phyloP scores from a whole-genome alignment of 1,284 basidiomycete species.

The Mrakiaceae sp. region DNA sequence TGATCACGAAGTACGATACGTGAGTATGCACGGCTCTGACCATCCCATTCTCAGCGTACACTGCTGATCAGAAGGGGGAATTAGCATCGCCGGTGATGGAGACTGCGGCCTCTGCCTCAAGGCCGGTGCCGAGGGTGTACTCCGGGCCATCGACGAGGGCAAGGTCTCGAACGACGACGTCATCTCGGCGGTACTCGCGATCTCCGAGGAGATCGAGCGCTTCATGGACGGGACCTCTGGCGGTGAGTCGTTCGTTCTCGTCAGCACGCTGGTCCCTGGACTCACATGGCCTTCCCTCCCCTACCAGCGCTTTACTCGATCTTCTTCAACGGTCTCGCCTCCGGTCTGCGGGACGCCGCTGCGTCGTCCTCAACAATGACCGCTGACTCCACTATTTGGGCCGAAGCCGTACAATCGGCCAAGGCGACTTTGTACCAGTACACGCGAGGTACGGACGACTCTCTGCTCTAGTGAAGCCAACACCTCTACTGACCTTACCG shows the following conservation, averaged over 20 bases:
- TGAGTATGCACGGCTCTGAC: not conserved
- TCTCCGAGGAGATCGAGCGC: constrained; percentile 56
- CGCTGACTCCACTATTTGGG: constrained; percentile 52
- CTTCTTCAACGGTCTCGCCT: constrained; percentile 73
- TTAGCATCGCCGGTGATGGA: constrained; percentile 35
- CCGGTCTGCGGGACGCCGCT: constrained; percentile 47
- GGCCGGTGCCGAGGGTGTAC: constrained; percentile 46
- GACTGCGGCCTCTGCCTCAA: constrained; percentile 75
- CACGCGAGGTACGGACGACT: constrained; percentile 8
- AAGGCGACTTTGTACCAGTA: constrained; percentile 57
- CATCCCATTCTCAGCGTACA: no score
- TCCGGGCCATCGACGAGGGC: constrained; percentile 26
- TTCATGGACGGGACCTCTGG: constrained; percentile 73
- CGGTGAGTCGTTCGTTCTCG: constrained; percentile 28
- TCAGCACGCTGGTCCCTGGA: no score
- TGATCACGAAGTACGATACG: constrained; percentile 82
- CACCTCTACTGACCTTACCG: not conserved
- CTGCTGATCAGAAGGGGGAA: no score
- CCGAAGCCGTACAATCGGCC: constrained; percentile 48
- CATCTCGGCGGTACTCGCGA: constrained; percentile 50
- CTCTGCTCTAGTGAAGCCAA: not conserved
- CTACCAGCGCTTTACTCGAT: constrained; percentile 69
- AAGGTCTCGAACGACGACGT: constrained; percentile 51
- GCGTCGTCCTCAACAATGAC: constrained; percentile 23
- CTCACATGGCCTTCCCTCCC: no score